Percentiles rank a stretch among this genome's conserved stretches.
phyloP scores from a whole-genome alignment of 2,329 filamentous ascomycete species.

The Aspergillus fumigatus region DNA sequence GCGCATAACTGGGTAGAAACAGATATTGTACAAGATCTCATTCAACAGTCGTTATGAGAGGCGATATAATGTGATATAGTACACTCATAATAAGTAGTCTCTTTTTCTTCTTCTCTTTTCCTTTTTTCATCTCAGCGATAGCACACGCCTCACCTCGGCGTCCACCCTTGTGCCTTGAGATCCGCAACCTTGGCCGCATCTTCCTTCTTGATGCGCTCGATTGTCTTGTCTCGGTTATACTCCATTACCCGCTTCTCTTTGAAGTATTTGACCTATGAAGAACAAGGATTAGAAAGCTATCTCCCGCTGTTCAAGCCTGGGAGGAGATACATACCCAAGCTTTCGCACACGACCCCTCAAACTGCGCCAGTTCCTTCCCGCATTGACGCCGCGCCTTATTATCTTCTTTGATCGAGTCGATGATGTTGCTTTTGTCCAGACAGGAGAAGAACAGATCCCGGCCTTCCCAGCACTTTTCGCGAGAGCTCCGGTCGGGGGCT shows the following conservation, averaged over 20 bases:
- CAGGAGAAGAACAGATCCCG: constrained; percentile 86
- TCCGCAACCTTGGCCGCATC: constrained; percentile 60
- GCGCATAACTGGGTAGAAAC: neutral
- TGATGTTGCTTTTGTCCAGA: constrained; percentile 73
- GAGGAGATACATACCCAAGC: constrained; percentile 71
- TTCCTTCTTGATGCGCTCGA: constrained; percentile 70
- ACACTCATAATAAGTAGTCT: constrained; percentile 24
- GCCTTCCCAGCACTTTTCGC: constrained; percentile 81
- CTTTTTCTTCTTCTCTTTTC: neutral
- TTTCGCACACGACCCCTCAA: constrained; percentile 79
- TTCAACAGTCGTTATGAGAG: neutral
- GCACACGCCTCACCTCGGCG: constrained; percentile 16
- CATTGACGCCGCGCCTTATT: constrained; percentile 57
- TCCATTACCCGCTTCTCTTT: constrained; percentile 95
- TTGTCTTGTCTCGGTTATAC: constrained; percentile 72
- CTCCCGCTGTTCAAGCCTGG: neutral
- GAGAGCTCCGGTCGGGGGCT: constrained; percentile 79
- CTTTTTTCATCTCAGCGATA: neutral
- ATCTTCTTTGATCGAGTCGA: constrained; percentile 65
- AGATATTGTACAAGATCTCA: neutral
- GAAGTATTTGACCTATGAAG: constrained; percentile 81
- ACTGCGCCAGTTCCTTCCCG: constrained; percentile 56
- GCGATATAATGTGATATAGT: constrained; percentile 14
- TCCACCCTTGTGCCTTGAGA: constrained; percentile 40
- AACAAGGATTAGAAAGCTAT: neutral